Conservation (phyloP, 768 basidiomycete genomes). For the Porphyrellus cyaneotinctus region DNA sequence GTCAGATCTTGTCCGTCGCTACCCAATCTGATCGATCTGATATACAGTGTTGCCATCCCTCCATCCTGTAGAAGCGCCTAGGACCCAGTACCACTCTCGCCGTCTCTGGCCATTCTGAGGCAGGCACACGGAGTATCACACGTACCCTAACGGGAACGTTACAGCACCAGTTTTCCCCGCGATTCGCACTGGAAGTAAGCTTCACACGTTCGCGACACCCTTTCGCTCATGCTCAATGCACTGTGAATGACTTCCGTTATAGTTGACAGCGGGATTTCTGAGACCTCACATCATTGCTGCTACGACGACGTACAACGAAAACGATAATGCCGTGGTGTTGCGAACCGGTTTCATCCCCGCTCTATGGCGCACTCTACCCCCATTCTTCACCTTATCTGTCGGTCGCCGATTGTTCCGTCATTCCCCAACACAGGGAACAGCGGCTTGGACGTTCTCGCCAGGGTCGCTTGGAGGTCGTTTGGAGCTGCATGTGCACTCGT, state of each 20-base stretch:
- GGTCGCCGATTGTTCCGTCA: slow-evolving; percentile 51
- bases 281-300: slow-evolving; percentile 40
- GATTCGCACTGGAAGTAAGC: slow-evolving; percentile 45
- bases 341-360: slow-evolving; percentile 36
- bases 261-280: slow-evolving; percentile 41
- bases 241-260: slow-evolving; percentile 15
- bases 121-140: slow-evolving; percentile 18
- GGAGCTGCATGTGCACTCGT: slow-evolving; percentile 42
- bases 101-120: slow-evolving; percentile 38
- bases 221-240: slow-evolving; percentile 8
- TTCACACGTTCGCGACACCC: slow-evolving; percentile 16
- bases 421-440: slow-evolving; percentile 43
- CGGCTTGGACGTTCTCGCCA: slow-evolving; percentile 30
- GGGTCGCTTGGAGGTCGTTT: slow-evolving; percentile 26
- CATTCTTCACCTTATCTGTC: slow-evolving; percentile 41
- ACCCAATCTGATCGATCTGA: slow-evolving; percentile 21
- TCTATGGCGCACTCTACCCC: slow-evolving; percentile 31
- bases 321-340: slow-evolving; percentile 42
- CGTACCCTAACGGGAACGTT: slow-evolving; percentile 64
- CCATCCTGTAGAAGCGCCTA: slow-evolving; percentile 42
- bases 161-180: slow-evolving; percentile 72
- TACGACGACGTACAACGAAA: slow-evolving; percentile 46
- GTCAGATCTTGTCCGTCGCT: slow-evolving; percentile 30
- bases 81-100: slow-evolving; percentile 42
- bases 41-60: slow-evolving; percentile 12